Evolutionary conservation across 345 rosid genomes (phyloP), one percentile per base, ranked within the genome.

Genomic region (Salix brachista): DNA sequence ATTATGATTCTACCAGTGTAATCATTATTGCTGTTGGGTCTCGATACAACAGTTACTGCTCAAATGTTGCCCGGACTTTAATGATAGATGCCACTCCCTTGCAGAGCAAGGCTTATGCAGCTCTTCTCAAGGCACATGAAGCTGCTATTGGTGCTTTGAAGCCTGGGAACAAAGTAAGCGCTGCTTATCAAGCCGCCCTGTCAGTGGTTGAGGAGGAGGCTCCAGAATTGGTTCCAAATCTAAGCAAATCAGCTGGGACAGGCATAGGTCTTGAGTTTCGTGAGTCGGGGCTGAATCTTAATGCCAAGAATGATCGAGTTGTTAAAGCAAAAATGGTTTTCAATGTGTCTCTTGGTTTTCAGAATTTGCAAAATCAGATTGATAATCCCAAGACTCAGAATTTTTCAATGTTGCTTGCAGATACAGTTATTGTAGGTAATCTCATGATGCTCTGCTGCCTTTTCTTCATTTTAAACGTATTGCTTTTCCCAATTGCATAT

Each of bases 251-350:
- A 75, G 97, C 97, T 39, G 98, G 97, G 81, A 94, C 98, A 6
- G 94, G 98, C 71, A 91, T 94, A 12, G 98, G 97, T 74, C 98
- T 94, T 70, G 98, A 92, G 82, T 92, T 92, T 77, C 90, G 97
- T 21, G 97, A 94, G 87, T 90, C 92, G 0, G 96, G 97, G 13
- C 82, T 92, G 69, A 88, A 80, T 81, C 87, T 94, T 41, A 92
- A 92, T 87, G 89, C 89, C 50, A 94, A 90, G 87, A 94, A 94
- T 77, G 94, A 92, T 48, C 87, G 88, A 28, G 58, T 84, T 36
- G 81, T 92, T 70, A 91, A 83, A 77, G 80, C 88, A n/a, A 74
- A 81, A 39, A 92, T 92, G 98, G 87, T 87, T 26, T 92, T 94
- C 67, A 94, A 94, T 72, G 94, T 94, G 36, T 87, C 92, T 26